Evolutionary conservation across 1,284 basidiomycete species (phyloP), one percentile per base, ranked within the genome.

Genomic region (Austroboletus niveus): DNA sequence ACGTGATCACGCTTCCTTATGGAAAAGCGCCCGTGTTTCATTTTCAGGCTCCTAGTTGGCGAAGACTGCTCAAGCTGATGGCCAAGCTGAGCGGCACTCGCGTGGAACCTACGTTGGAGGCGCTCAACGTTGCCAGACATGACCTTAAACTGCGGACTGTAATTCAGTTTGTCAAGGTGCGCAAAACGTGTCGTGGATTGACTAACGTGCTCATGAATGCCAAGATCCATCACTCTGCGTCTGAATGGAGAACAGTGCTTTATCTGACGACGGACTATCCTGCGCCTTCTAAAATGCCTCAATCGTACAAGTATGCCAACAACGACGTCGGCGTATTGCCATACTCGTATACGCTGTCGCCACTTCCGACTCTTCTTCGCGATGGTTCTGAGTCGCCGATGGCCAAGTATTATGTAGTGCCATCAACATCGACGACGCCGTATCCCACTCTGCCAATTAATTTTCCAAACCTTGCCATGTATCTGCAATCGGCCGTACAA

Each of bases 211-310:
- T 55, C 27, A 56, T 40, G 24, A 9, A 42, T 49, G 43, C 35
- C n/a, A 52, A 87, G 85, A 74, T 82, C 24, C 80, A 84, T 61
- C 78, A 77, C 43, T 62, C 74, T 30, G 77, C 82, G 0, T 61
- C 70, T 6, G 79, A 82, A 30, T 91, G 89, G 89, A 77, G 84
- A 48, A 84, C 84, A 9, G 72, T 89, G 20, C 63, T 90, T 9
- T 90, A 87, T 75, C 80, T 91, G 59, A 84, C 85, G 0, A 79
- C 88, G 44, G 89, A 91, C 59, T 74, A 81, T 58, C 80, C 84
- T 3, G 66, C 79, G 2, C 82, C 85, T 36, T 59, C 73, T 2
- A 71, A 72, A 20, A 56, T 74, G 14, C 74, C 71, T 8, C 70
- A 72, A 36, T 70, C 74, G 2, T 67, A 72, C 60, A 81, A 75